Base-by-base conservation (phyloP, 139 green algal species). In the Closterium sp. region DNA sequence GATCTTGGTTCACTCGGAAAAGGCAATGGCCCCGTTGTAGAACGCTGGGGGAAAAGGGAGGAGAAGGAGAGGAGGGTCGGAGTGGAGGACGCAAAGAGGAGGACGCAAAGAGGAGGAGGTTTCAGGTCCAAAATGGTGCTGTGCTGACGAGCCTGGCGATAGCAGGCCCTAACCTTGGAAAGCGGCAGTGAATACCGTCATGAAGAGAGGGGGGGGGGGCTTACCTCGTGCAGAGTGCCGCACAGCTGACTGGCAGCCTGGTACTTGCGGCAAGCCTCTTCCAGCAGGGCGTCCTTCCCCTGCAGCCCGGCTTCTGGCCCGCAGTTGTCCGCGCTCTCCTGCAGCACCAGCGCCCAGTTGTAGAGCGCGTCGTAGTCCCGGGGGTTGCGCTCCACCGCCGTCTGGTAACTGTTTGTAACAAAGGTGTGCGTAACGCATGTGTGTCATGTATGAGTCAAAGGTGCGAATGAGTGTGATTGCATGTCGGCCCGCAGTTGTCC, bases 21-120 rank as follows among this genome's bases (percentile, higher is more conserved):
- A 90, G 4, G 91, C 91, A 25, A 94, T 94, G 33, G 87, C 91
- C 91, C 91, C 92, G 87, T 94, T 94, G 91, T 94, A 94, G 66
- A 92, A 94, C 25, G 91, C 91, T 88, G 90, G 90, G 8, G n/a
- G n/a, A n/a, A n/a, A n/a, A n/a, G n/a, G n/a, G n/a, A n/a, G 19
- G 16, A n/a, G 21, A 84, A n/a, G n/a, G n/a, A n/a, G n/a, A n/a
- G n/a, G n/a, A n/a, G n/a, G n/a, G n/a, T n/a, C n/a, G n/a, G n/a
- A n/a, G n/a, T n/a, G n/a, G n/a, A n/a, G n/a, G n/a, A n/a, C n/a
- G n/a, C n/a, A n/a, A n/a, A n/a, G n/a, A n/a, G n/a, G n/a, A n/a
- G n/a, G n/a, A n/a, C n/a, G n/a, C n/a, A n/a, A n/a, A n/a, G n/a
- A n/a, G n/a, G n/a, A n/a, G n/a, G n/a, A n/a, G n/a, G n/a, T n/a